Percentiles rank a stretch among this genome's conserved stretches.
Conservation (phyloP, 176 grass and related monocot species). For the Eleusine coracana region DNA sequence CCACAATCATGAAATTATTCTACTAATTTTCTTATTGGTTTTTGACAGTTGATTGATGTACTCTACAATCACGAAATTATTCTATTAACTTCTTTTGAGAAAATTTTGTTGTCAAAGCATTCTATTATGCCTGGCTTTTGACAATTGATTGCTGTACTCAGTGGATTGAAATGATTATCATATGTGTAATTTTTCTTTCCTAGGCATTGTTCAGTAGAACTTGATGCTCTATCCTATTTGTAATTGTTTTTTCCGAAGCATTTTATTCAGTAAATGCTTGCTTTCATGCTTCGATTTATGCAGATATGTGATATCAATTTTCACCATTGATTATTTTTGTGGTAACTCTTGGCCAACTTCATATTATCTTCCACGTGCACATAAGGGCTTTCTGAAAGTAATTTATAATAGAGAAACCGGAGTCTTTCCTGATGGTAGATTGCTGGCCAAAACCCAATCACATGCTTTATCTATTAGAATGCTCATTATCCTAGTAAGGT, state of each 20-base stretch:
- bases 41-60: no score
- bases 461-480: neutral
- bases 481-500: neutral
- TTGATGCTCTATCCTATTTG: no score
- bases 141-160: neutral
- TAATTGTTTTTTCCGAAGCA: no score
- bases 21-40: neutral
- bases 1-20: neutral
- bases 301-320: neutral
- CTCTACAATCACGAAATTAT: no score
- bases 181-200: neutral
- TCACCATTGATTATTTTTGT: neutral
- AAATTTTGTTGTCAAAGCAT: neutral
- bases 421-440: neutral
- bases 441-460: neutral
- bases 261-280: no score
- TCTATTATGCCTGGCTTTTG: neutral
- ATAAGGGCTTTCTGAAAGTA: neutral
- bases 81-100: neutral
- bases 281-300: neutral
- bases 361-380: neutral
- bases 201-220: neutral
- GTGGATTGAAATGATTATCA: neutral
- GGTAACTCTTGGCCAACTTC: neutral
- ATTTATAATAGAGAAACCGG: neutral